Percentiles rank a stretch among this genome's conserved stretches.
Evolutionary conservation across 2,329 filamentous ascomycete genomes (phyloP).

Genomic region (Cryphonectria radicalis): DNA sequence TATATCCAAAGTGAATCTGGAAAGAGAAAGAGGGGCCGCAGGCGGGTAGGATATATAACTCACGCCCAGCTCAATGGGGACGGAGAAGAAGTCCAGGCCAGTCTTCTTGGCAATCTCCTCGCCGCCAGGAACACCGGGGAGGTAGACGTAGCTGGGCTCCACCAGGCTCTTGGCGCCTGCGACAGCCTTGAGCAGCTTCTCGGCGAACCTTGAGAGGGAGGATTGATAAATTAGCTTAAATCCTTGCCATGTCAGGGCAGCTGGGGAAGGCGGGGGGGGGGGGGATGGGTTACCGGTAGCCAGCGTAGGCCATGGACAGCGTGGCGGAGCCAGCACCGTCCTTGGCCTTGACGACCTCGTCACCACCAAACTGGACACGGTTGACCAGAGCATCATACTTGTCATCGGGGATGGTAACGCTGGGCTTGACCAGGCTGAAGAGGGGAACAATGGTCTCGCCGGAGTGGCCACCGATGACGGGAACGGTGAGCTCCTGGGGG

Average conservation of each 20-base stretch:
- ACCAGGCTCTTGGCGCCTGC: conserved; percentile 92
- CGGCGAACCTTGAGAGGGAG: conserved; percentile 72
- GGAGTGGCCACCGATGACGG: conserved; percentile 95
- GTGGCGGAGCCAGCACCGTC: conserved; percentile 82
- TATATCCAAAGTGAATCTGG: conserved; percentile 7
- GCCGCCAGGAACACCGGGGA: conserved; percentile 85
- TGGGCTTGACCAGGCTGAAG: conserved; percentile 87
- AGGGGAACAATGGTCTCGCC: conserved; percentile 98
- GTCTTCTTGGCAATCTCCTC: conserved; percentile 83
- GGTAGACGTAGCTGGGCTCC: conserved; percentile 95
- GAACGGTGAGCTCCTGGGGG: conserved; percentile 81
- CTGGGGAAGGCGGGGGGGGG: too few species aligned
- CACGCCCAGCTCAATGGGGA: conserved; percentile 94
- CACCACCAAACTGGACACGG: conserved; percentile 97
- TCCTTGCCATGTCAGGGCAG: neutral
- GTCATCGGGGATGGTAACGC: conserved; percentile 78
- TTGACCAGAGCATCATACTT: conserved; percentile 91
- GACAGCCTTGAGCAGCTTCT: conserved; percentile 86
- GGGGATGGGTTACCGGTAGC: conserved; percentile 70
- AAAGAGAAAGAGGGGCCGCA: neutral
- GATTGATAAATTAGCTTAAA: conserved; percentile 23
- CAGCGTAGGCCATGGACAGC: conserved; percentile 88
- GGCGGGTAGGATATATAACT: conserved; percentile 44
- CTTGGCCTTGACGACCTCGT: conserved; percentile 89
- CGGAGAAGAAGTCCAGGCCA: conserved; percentile 92